Percentiles rank a stretch among this genome's conserved stretches.
Evolutionary conservation across 202 grass and related monocot species (phyloP).

Genomic region (Digitaria exilis): DNA sequence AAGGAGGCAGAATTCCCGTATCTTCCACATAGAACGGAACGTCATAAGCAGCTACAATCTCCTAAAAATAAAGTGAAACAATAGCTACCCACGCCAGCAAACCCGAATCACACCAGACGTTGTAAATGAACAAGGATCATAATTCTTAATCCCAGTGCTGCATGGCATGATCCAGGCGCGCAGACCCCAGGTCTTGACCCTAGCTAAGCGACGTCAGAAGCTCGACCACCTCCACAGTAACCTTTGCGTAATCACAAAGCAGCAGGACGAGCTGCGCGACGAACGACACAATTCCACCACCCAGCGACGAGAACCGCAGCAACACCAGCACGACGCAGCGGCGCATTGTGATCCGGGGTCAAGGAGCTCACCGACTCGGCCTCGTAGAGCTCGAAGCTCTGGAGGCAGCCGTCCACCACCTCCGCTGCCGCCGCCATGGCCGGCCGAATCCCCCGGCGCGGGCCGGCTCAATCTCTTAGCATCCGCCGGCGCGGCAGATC

Average conservation of each 20-base stretch:
- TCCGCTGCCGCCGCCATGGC: conserved; percentile 45
- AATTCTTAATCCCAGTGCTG: background rate
- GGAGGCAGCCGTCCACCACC: conserved; percentile 44
- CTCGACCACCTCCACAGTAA: background rate
- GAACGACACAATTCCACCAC: background rate
- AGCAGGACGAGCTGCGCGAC: background rate
- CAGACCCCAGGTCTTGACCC: background rate
- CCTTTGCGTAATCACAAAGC: conserved; percentile 6
- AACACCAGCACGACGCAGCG: background rate
- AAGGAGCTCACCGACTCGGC: conserved; percentile 71
- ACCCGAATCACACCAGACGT: background rate
- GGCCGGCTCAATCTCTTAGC: conserved; percentile 37
- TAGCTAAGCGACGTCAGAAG: background rate
- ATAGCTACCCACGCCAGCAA: background rate
- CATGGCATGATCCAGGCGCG: conserved; percentile 27
- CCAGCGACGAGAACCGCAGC: background rate
- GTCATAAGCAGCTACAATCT: background rate
- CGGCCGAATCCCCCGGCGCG: conserved; percentile 38
- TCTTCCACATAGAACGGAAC: background rate
- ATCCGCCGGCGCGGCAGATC: conserved; percentile 44
- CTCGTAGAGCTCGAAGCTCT: conserved; percentile 86
- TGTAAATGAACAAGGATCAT: background rate
- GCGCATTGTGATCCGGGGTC: conserved; percentile 42
- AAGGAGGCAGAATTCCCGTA: background rate
- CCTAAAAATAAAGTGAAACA: background rate